phyloP scores from a whole-genome alignment of 23 red algal genomes.

The Gracilaria caudata region DNA sequence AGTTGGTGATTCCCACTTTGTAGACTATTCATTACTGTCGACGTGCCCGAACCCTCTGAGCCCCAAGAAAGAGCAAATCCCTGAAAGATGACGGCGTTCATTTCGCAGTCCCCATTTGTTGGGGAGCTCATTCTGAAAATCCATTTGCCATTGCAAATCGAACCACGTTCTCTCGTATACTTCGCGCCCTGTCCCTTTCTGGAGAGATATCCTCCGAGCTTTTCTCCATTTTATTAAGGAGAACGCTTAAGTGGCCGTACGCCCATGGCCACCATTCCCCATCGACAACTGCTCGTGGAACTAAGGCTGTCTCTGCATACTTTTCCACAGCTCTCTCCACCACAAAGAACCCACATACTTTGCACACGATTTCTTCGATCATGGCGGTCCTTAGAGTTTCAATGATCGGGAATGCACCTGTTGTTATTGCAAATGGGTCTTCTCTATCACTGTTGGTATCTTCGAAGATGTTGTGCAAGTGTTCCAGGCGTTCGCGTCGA shows the following conservation, averaged over 20 bases:
- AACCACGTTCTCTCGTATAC: slow-evolving; percentile 24
- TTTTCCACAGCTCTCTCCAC: slow-evolving; percentile 53
- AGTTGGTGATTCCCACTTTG: too few relatives aligned
- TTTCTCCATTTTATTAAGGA: slow-evolving; percentile 35
- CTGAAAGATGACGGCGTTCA: background rate
- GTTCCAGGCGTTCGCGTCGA: slow-evolving; percentile 28
- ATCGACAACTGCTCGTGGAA: slow-evolving; percentile 49
- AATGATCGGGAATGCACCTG: slow-evolving; percentile 25
- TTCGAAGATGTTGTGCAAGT: slow-evolving; percentile 33
- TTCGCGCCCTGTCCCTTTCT: slow-evolving; percentile 37
- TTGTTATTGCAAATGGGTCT: slow-evolving; percentile 27
- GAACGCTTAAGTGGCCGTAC: slow-evolving; percentile 2
- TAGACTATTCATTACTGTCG: too few relatives aligned
- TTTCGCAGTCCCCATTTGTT: background rate
- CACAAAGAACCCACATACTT: slow-evolving; percentile 48
- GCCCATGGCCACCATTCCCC: slow-evolving; percentile 60
- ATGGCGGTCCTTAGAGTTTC: slow-evolving; percentile 14
- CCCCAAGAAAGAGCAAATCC: too few relatives aligned
- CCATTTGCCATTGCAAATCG: slow-evolving; percentile 55
- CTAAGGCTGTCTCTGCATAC: slow-evolving; percentile 8
- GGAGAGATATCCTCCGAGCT: slow-evolving; percentile 1
- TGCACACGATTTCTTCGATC: slow-evolving; percentile 45
- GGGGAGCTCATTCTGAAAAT: background rate
- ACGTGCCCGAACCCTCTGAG: too few relatives aligned
- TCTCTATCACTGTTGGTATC: slow-evolving; percentile 12